phyloP scores from a whole-genome alignment of 2,329 filamentous ascomycete genomes.

The Exophiala sp. region DNA sequence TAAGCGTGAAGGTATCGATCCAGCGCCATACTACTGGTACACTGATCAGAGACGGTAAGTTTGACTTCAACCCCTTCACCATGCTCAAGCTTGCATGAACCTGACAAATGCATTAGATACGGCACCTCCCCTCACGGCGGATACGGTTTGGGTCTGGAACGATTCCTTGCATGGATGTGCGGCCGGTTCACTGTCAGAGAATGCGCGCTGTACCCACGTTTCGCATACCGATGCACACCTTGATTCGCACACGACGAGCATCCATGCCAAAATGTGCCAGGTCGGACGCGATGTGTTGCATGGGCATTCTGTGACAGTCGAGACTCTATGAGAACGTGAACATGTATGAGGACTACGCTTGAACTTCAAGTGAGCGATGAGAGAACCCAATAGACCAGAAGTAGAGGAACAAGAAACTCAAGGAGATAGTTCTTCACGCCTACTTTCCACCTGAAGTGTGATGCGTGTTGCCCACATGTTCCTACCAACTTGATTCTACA shows the following conservation, averaged over 20 bases:
- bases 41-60: slow-evolving; percentile 91
- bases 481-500: slow-evolving; percentile 48
- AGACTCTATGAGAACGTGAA: no score
- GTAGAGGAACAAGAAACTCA: background rate
- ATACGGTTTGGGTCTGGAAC: slow-evolving; percentile 88
- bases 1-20: slow-evolving; percentile 78
- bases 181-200: slow-evolving; percentile 64
- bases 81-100: slow-evolving; percentile 1
- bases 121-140: slow-evolving; percentile 89
- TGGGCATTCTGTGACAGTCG: background rate
- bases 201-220: slow-evolving; percentile 51
- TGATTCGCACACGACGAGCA: background rate
- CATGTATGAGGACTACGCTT: background rate
- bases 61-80: slow-evolving; percentile 12
- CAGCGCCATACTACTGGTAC: slow-evolving; percentile 95
- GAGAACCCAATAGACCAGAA: no score
- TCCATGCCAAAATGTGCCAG: background rate
- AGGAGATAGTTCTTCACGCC: background rate
- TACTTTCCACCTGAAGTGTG: no score
- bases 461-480: no score
- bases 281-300: no score
- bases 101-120: slow-evolving; percentile 48
- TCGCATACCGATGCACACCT: slow-evolving; percentile 43
- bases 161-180: slow-evolving; percentile 67
- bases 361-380: no score